phyloP scores from a whole-genome alignment of 495 filamentous ascomycete genomes.

The Neurospora sp. region DNA sequence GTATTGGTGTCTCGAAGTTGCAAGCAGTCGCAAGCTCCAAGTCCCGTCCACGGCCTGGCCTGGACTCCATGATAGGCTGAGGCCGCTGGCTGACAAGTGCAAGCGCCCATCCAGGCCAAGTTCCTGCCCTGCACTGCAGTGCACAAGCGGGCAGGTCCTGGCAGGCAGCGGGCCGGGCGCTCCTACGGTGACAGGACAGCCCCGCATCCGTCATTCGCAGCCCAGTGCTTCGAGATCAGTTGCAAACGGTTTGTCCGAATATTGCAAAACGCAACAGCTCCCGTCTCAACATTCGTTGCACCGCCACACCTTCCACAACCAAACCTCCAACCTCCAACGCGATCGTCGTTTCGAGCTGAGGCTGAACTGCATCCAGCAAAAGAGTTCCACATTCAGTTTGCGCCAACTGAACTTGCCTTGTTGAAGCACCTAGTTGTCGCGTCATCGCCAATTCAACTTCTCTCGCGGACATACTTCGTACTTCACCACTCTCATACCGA shows the following conservation, averaged over 20 bases:
- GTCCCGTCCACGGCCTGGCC: background rate
- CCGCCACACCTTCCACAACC: background rate
- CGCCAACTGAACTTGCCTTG: background rate
- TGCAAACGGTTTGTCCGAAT: background rate
- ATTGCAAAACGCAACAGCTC: background rate
- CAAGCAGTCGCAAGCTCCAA: slow-evolving; percentile 16
- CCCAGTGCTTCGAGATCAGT: background rate
- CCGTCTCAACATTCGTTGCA: background rate
- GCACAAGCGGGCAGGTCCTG: background rate
- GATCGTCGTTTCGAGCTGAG: background rate
- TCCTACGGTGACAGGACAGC: background rate
- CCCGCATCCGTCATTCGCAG: background rate
- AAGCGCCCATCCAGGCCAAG: background rate
- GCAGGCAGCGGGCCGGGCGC: background rate
- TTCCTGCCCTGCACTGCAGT: background rate
- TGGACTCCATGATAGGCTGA: background rate
- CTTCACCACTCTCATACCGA: background rate
- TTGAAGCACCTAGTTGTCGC: background rate
- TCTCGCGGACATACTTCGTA: too few species aligned
- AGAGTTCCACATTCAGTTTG: background rate
- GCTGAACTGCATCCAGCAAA: background rate
- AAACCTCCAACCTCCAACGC: background rate
- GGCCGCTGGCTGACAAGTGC: background rate
- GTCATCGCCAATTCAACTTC: background rate
- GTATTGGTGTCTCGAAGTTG: slow-evolving; percentile 4